Base-by-base conservation (phyloP, 139 green algal species). In the Eudorina sp. region DNA sequence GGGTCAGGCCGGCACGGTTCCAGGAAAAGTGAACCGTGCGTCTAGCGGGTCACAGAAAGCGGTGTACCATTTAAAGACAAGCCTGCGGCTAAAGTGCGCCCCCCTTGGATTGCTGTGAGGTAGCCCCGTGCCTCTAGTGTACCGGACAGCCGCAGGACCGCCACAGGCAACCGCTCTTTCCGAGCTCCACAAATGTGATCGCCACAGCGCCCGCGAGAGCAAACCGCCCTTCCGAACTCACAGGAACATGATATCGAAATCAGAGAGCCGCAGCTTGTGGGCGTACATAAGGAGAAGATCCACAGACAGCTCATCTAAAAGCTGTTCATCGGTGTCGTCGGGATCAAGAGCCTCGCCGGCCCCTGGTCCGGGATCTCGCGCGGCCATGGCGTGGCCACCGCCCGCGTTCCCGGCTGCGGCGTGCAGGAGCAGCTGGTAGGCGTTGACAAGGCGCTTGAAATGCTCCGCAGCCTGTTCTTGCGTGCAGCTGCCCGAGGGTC, bases 171-270 rank as follows among this genome's bases (percentile, higher is more conserved):
- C n/a, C 29, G 16, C 62, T 6, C n/a, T 72, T 72, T 43, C 62
- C 48, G n/a, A n/a, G 13, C 48, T 9, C 48, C 48, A 55, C 4
- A 21, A 72, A 68, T 8, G 55, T n/a, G n/a, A 29, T 43, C n/a
- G n/a, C 62, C 62, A 14, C 62, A 41, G 62, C 29, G 6, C 29
- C 62, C 55, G 23, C 55, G 55, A 72, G 29, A 41, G 62, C n/a
- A 72, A 29, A 72, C n/a, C n/a, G n/a, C 51, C 34, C 46, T 55
- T 34, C 75, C 13, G 29, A 27, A 36, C 81, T 40, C 66, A 87
- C 81, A 87, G 46, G 46, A 87, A 87, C 0, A 87, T 27, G 45
- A 79, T 68, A 31, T 87, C 81, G 46, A 87, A 87, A 14, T 87
- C 81, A 4, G 45, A 45, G 36, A 87, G 81, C 81, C 81, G 31